Conservation (phyloP, 2,329 filamentous ascomycete genomes). For the Aureobasidium leucospermi region DNA sequence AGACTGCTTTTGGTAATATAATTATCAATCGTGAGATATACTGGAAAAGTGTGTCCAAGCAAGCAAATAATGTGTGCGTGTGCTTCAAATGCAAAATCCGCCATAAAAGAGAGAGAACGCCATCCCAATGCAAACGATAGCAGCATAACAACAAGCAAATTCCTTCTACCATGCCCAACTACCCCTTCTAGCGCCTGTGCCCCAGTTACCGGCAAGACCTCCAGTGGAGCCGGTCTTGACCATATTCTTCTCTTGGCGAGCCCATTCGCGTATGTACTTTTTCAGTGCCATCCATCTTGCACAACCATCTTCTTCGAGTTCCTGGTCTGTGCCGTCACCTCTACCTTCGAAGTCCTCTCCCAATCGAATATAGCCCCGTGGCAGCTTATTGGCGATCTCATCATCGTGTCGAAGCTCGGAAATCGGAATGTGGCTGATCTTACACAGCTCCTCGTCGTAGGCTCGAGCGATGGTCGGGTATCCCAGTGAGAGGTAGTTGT, state of each 20-base stretch:
- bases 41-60: not conserved
- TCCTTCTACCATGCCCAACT: constrained; percentile 37
- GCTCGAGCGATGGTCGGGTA: constrained; percentile 78
- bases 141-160: not conserved
- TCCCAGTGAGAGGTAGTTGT: constrained; percentile 90
- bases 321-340: constrained; percentile 29
- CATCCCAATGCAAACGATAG: not conserved
- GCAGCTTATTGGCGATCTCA: constrained; percentile 44
- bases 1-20: not conserved
- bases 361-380: constrained; percentile 65
- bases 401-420: constrained; percentile 68
- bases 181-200: constrained; percentile 39
- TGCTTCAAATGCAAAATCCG: not conserved
- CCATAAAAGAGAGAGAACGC: not conserved
- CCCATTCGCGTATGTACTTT: constrained; percentile 83
- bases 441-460: constrained; percentile 78
- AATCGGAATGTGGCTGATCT: constrained; percentile 65
- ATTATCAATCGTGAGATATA: not conserved
- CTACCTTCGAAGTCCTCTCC: constrained; percentile 38
- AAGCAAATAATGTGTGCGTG: not conserved
- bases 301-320: constrained; percentile 44
- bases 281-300: constrained; percentile 77
- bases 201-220: constrained; percentile 29
- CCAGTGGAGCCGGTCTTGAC: constrained; percentile 22
- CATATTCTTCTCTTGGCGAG: constrained; percentile 72